Base-by-base conservation (phyloP, 257 asterid species). In the Agastache rugosa region DNA sequence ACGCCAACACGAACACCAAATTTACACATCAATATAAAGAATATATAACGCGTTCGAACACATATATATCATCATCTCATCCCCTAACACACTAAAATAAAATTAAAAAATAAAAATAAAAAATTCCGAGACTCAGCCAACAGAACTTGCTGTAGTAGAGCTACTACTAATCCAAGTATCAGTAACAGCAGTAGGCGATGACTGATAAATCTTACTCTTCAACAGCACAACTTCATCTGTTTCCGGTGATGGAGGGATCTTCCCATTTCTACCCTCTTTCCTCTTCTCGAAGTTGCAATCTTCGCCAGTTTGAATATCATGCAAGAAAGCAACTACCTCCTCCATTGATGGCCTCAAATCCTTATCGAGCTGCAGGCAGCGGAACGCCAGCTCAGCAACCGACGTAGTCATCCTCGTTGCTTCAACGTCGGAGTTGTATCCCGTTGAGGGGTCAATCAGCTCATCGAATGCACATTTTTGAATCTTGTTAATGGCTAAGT, bases 311-410 rank as follows among this genome's bases (percentile, higher is more conserved):
- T 85, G 80, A 11, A 92, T 84, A 19, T 82, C 84, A 31, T 66
- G 74, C 39, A 91, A 61, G 37, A 76, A 63, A 42, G 44, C 76
- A 74, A 81, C 47, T 25, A 89, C 97, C 74, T 89, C 93, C 35
- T 82, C 88, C 97, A 91, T 91, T 6, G 79, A 58, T 3, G 97
- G 97, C 84, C 97, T 85, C 87, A 87, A 17, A 17, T 88, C 93
- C 77, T 83, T 89, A 27, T 89, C 94, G 23, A 76, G 85, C 75
- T 92, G 96, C 81, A 92, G 60, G 54, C 96, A 88, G 41, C 75
- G 84, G 48, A 90, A 92, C 15, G 97, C 97, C 73, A 91, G 61
- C 83, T 89, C 96, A 0, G 97, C 96, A 6, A 88, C 91, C 0
- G 86, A 69, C n/a, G 87, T 87, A 7, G 88, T 83, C 97, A 91